Conservation (phyloP, 2,329 filamentous ascomycete species). For the Aspergillus udagawae region DNA sequence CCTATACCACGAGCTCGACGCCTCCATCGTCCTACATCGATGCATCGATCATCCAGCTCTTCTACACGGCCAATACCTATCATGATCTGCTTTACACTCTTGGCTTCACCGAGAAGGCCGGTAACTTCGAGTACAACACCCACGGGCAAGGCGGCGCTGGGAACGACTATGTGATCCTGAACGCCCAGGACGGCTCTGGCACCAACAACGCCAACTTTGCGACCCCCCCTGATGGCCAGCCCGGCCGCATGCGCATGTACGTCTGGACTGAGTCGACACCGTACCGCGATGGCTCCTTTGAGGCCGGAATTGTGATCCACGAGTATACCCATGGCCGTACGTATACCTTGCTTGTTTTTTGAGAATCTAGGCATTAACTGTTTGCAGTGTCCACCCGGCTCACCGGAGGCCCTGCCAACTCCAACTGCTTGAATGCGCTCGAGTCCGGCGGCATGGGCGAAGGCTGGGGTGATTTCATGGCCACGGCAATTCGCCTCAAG, state of each 20-base stretch:
- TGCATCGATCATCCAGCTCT: slow-evolving; percentile 14
- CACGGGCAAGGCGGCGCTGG: slow-evolving; percentile 6
- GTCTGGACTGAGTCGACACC: slow-evolving; percentile 7
- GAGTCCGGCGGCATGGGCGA: slow-evolving; percentile 16
- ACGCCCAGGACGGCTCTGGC: slow-evolving; percentile 14
- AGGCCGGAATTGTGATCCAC: slow-evolving; percentile 14
- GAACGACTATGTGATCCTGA: slow-evolving; percentile 14
- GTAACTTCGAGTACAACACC: slow-evolving; percentile 15
- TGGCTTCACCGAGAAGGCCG: slow-evolving; percentile 11
- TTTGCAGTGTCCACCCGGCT: slow-evolving; percentile 12
- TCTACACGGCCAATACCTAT: slow-evolving; percentile 17
- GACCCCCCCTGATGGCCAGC: slow-evolving; percentile 11
- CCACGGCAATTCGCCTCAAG: slow-evolving; percentile 11
- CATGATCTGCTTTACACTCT: slow-evolving; percentile 14
- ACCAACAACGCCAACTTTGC: slow-evolving; percentile 14
- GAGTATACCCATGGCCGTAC: slow-evolving; percentile 16
- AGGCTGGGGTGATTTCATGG: slow-evolving; percentile 16
- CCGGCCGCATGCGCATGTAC: slow-evolving; percentile 15
- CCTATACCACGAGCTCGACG: slow-evolving; percentile 4
- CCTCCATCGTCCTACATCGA: slow-evolving; percentile 10
- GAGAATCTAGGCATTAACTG: too few relatives aligned
- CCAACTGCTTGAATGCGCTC: slow-evolving; percentile 5
- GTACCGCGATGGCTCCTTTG: slow-evolving; percentile 8
- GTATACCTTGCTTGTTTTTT: background rate
- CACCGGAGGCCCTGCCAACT: slow-evolving; percentile 11